Percentiles rank a stretch among this genome's conserved stretches.
Evolutionary conservation across 352 stramenopile species (phyloP).

Genomic region (Nannochloropsis limnetica): DNA sequence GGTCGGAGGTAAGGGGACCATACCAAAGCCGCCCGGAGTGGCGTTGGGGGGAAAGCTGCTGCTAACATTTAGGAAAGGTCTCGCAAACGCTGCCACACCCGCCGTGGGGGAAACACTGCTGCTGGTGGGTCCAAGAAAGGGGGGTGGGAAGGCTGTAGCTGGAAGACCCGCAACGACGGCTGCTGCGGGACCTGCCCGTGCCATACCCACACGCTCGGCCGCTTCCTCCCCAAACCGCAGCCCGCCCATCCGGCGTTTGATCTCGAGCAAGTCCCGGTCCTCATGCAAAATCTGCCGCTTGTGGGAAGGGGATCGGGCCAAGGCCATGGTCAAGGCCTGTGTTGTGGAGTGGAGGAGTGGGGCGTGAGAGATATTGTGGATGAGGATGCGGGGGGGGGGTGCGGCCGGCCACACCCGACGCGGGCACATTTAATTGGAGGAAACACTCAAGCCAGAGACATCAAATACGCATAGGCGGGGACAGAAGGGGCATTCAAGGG

Average conservation of each 20-base stretch:
- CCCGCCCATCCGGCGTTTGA: conserved; percentile 3
- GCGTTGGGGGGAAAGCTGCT: not conserved
- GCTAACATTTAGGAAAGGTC: not conserved
- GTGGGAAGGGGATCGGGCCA: not conserved
- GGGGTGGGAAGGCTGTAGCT: not conserved
- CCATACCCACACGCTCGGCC: no score
- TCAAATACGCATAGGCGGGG: no score
- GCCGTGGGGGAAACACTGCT: not conserved
- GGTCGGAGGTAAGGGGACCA: not conserved
- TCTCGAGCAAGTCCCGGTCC: conserved; percentile 17
- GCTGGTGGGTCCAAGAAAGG: not conserved
- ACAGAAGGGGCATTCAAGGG: no score
- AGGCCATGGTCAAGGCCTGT: no score
- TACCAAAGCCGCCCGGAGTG: not conserved
- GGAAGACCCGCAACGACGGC: not conserved
- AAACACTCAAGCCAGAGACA: no score
- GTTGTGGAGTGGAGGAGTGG: not conserved
- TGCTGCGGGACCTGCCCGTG: not conserved
- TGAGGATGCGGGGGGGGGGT: not conserved
- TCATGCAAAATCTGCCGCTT: not conserved
- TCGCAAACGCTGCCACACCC: not conserved
- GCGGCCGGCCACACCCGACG: no score
- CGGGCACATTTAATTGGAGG: no score
- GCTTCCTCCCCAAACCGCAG: conserved; percentile 4
- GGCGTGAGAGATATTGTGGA: not conserved